Evolutionary conservation across 169 alveolate species (phyloP).

Genomic region (Condylostoma magnum): DNA sequence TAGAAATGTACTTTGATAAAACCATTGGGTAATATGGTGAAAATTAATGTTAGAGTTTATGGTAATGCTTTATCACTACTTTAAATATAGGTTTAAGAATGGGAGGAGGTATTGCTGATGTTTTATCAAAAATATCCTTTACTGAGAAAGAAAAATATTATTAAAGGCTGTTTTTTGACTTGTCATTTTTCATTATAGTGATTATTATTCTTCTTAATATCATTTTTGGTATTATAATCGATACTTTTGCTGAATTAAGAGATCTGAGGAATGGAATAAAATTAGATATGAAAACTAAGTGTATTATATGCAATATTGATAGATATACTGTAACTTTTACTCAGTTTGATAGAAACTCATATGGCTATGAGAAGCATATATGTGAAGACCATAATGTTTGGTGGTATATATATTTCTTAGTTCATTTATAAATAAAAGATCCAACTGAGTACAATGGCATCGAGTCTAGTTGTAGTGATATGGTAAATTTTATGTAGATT

Average conservation of each 20-base stretch:
- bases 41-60: constrained; percentile 45
- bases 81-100: constrained; percentile 67
- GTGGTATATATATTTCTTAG: constrained; percentile 56
- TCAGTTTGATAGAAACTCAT: constrained; percentile 27
- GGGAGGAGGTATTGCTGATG: constrained; percentile 82
- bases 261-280: constrained; percentile 54
- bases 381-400: constrained; percentile 27
- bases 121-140: constrained; percentile 27
- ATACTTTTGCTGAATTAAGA: constrained; percentile 73
- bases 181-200: constrained; percentile 24
- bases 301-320: constrained; percentile 57
- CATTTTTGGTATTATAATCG: constrained; percentile 69
- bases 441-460: constrained; percentile 64
- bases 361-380: constrained; percentile 32
- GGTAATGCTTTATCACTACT: constrained; percentile 53
- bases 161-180: constrained; percentile 16
- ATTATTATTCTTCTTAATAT: constrained; percentile 43
- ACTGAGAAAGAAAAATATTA: not conserved
- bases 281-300: constrained; percentile 41
- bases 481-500: too few relatives aligned
- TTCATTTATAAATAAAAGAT: constrained; percentile 51
- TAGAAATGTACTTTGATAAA: constrained; percentile 24
- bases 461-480: constrained; percentile 41
- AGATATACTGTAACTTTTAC: constrained; percentile 33
- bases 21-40: constrained; percentile 37